Evolutionary conservation across 2,329 filamentous ascomycete species (phyloP), one percentile per base, ranked within the genome.

Genomic region (Claviceps arundinis): DNA sequence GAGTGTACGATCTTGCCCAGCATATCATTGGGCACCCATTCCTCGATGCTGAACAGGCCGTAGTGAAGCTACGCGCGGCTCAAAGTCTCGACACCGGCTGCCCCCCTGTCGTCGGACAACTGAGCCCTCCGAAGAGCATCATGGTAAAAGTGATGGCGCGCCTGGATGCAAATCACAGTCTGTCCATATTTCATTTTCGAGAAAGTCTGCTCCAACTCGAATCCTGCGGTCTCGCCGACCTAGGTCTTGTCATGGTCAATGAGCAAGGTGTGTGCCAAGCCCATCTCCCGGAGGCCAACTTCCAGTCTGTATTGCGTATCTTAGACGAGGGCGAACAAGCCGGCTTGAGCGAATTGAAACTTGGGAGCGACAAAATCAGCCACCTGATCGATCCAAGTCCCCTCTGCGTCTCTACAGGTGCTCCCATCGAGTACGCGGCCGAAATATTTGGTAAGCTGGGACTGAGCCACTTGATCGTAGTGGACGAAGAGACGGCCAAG

Each of bases 361-460:
- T 70, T 19, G 34, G 61, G 5, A 51, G 58, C 13, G 65, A 63
- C 5, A 54, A 61, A 47, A 57, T 81, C 13, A 64, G 67, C 0
- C 66, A 65, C 1, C 76, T 80, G 56, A 69, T 81, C 1, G 77
- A 81, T 59, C 66, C 71, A 1, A 79, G 74, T 16, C 77, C 76
- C 1, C 55, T 81, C 52, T 72, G 64, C 1, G 61, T 81, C 5
- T 73, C 68, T 51, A 70, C 68, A 1, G 70, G 70, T 45, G 75
- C 77, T 44, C 77, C 77, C 9, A 68, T 81, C 58, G 78, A 82
- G 60, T 78, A 77, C 61, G 75, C 71, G 1, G 73, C 80, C 1
- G 78, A 81, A 62, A 75, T 81, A 71, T 80, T 81, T 65, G 72
- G 71, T 3, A 79, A 78, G 59, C 58, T 82, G 43, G 78, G 77